These are phyloP conservation scores for Acephala macrosclerotiorum DNA, from an alignment of 2,329 filamentous ascomycete species.

Conservation along the genomic window DNA sequence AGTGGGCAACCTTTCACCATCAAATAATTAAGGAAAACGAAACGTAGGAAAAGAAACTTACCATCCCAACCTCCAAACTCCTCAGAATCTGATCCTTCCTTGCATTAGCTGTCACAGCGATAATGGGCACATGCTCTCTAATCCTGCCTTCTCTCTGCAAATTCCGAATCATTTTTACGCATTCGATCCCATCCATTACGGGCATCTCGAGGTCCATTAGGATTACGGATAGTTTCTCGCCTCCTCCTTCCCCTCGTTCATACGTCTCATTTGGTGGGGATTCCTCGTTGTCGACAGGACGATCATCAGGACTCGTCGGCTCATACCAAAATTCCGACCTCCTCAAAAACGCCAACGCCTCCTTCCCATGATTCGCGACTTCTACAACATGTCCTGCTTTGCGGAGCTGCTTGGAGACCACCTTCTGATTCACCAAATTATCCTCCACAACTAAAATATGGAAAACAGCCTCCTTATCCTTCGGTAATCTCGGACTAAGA, in stretches of 20 bases:
- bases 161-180: conserved; percentile 71
- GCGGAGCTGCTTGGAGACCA: conserved; percentile 58
- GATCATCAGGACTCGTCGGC: too few species aligned
- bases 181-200: conserved; percentile 80
- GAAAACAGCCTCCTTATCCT: conserved; percentile 9
- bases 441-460: conserved; percentile 63
- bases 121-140: conserved; percentile 72
- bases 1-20: not conserved
- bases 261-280: conserved; percentile 53
- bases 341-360: conserved; percentile 64
- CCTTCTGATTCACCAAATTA: conserved; percentile 66
- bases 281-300: too few species aligned
- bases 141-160: conserved; percentile 66
- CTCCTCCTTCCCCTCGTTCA: conserved; percentile 38
- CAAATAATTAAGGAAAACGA: not conserved
- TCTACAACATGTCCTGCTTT: conserved; percentile 65
- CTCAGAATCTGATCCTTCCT: conserved; percentile 74
- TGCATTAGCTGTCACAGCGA: conserved; percentile 80
- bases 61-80: conserved; percentile 75
- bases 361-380: conserved; percentile 69
- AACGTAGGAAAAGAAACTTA: conserved; percentile 46
- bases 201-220: conserved; percentile 87
- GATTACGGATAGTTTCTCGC: conserved; percentile 66
- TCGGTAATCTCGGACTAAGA: not conserved
- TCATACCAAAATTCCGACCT: conserved; percentile 60